Evolutionary conservation across 2,329 filamentous ascomycete genomes (phyloP).

Genomic region (Fusarium vanettenii): DNA sequence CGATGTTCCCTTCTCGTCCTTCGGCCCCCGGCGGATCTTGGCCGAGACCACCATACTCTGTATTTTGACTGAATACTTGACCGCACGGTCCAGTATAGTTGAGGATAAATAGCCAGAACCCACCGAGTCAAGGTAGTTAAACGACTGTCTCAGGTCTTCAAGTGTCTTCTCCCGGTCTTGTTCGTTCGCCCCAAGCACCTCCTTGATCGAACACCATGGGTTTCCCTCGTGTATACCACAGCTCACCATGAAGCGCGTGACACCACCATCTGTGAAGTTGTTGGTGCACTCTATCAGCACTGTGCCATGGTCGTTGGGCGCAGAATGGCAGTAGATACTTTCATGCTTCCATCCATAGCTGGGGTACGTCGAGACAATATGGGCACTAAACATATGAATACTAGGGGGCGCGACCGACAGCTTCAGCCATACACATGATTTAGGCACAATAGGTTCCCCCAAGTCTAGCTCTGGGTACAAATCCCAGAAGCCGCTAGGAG

Average conservation of each 20-base stretch:
- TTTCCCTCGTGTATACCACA: not conserved
- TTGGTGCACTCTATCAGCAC: not conserved
- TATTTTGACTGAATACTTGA: not conserved
- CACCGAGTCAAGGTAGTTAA: not conserved
- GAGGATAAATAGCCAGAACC: not conserved
- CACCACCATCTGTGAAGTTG: too few relatives aligned
- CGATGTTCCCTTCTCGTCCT: not conserved
- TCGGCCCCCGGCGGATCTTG: not conserved
- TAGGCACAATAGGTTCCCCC: not conserved
- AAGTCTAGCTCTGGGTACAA: not conserved
- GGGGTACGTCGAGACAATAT: not conserved
- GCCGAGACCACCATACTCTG: not conserved
- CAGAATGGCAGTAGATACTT: not conserved
- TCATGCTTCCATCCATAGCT: not conserved
- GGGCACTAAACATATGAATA: not conserved
- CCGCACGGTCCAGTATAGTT: not conserved
- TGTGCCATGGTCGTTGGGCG: not conserved
- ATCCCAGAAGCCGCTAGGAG: not conserved
- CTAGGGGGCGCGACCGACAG: not conserved
- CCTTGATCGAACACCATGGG: not conserved
- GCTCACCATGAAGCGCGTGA: not conserved
- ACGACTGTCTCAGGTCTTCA: not conserved
- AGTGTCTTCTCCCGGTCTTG: not conserved
- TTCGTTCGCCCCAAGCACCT: not conserved
- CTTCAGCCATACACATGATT: not conserved